Conservation (phyloP, 202 grass and related monocot genomes). For the Schoenoplectus triqueter region DNA sequence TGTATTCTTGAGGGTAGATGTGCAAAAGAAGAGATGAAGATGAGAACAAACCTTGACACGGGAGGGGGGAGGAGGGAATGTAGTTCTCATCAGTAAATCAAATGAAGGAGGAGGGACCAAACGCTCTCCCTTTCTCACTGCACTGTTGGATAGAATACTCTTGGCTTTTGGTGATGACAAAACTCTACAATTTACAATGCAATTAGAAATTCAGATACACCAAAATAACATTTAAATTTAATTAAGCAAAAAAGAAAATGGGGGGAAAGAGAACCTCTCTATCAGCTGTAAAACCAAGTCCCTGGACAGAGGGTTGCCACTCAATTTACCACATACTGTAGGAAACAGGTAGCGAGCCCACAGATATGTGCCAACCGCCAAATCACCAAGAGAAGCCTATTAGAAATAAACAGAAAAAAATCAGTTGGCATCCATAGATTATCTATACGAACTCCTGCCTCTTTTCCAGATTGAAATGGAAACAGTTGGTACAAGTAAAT, state of each 20-base stretch:
- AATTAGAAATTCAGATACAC: conserved; percentile 7
- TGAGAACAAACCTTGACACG: conserved; percentile 65
- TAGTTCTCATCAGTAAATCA: conserved; percentile 74
- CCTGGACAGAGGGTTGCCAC: conserved; percentile 75
- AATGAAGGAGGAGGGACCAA: conserved; percentile 79
- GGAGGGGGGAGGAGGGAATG: conserved; percentile 63
- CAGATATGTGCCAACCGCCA: conserved; percentile 71
- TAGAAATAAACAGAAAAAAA: neutral
- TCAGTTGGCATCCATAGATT: conserved; percentile 25
- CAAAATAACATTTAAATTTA: neutral
- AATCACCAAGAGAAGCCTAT: conserved; percentile 91
- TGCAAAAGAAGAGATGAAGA: conserved; percentile 11
- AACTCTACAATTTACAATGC: conserved; percentile 57
- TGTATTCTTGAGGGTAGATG: neutral
- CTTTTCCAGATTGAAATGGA: neutral
- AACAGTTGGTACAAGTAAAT: neutral
- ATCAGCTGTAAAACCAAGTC: conserved; percentile 96
- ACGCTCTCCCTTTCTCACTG: conserved; percentile 91
- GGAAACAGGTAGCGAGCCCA: conserved; percentile 97
- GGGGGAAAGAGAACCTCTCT: conserved; percentile 55
- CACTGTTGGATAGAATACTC: conserved; percentile 78
- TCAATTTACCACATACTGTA: conserved; percentile 70
- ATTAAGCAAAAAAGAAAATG: neutral
- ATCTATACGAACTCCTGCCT: neutral
- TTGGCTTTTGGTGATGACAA: conserved; percentile 72